phyloP scores from a whole-genome alignment of 148 eudicot species.

The Rhododendron ferrugineum region DNA sequence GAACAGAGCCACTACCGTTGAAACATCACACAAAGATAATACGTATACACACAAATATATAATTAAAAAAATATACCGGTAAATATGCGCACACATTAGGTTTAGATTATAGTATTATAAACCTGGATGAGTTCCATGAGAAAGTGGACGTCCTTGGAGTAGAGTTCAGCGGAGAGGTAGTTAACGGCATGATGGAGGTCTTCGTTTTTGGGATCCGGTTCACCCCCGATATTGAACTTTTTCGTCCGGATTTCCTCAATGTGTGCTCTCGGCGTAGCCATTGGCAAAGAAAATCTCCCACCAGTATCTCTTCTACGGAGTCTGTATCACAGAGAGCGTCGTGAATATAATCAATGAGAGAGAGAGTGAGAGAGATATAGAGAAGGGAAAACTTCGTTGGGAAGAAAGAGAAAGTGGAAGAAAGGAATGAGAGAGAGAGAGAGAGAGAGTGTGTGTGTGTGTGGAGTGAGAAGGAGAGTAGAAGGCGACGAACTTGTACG shows the following conservation, averaged over 20 bases:
- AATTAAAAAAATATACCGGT: no score
- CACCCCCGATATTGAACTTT: conserved; percentile 50
- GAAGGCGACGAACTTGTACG: not conserved
- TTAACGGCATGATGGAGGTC: conserved; percentile 45
- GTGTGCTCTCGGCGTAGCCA: conserved; percentile 43
- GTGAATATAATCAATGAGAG: not conserved
- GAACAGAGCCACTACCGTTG: no score
- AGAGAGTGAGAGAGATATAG: not conserved
- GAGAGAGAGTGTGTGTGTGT: no score
- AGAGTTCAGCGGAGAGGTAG: conserved; percentile 56
- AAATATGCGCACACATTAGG: not conserved
- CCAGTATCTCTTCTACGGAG: not conserved
- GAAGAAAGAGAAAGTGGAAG: not conserved
- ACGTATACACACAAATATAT: not conserved
- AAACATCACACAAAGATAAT: no score
- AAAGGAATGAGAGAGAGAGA: not conserved
- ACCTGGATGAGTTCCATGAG: conserved; percentile 77
- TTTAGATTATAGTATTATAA: not conserved
- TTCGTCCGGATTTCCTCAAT: conserved; percentile 45
- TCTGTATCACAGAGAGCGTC: not conserved
- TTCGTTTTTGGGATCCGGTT: conserved; percentile 31
- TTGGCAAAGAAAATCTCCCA: not conserved
- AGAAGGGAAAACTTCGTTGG: not conserved
- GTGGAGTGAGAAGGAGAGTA: not conserved
- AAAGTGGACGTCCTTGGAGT: conserved; percentile 60